Evolutionary conservation across 495 filamentous ascomycete genomes (phyloP), one percentile per base, ranked within the genome.

Genomic region (Ramalina intermedia): DNA sequence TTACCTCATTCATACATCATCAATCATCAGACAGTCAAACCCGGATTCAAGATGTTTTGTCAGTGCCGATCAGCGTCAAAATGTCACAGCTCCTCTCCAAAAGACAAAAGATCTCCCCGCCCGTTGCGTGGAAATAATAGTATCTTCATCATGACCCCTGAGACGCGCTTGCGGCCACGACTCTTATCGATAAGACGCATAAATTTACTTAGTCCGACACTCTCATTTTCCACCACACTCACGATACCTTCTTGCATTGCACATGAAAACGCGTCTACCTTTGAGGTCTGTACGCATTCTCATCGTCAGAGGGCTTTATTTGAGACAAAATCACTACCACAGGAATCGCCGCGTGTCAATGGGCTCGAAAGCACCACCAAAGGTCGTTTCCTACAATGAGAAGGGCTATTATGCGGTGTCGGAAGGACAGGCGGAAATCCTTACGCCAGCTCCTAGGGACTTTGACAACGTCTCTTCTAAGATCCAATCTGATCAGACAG

Each of bases 401-500:
- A 74, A 69, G 21, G 59, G 69, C 24, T 87, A 80, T 56, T 74
- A 67, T 6, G 77, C 77, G 1, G 69, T 85, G 14, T 79, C 73
- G 46, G 84, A 89, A 66, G 84, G 84, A 13, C 60, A 71, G 3
- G 84, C 84, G 26, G 62, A 78, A 54, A 80, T 85, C 55, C 66
- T 84, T 36, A 69, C 84, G 42, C 74, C 79, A 29, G 68, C 68
- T 16, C 33, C 56, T 18, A 45, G 54, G 51, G 69, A 75, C 12
- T 68, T 76, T 37, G 69, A 72, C 27, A 63, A 70, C 14, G 37
- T 20, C 35, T 14, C 16, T 54, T 58, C 36, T 26, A 43, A 48
- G 21, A 3, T 40, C 21, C 87, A 94, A 61, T 33, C 29, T 33
- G 29, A 13, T 7, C 29, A 33, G 29, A 75, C 80, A 26, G 93